Evolutionary conservation across 2,329 filamentous ascomycete species (phyloP), one percentile per base, ranked within the genome.

Genomic region (Zopfia rhizophila): DNA sequence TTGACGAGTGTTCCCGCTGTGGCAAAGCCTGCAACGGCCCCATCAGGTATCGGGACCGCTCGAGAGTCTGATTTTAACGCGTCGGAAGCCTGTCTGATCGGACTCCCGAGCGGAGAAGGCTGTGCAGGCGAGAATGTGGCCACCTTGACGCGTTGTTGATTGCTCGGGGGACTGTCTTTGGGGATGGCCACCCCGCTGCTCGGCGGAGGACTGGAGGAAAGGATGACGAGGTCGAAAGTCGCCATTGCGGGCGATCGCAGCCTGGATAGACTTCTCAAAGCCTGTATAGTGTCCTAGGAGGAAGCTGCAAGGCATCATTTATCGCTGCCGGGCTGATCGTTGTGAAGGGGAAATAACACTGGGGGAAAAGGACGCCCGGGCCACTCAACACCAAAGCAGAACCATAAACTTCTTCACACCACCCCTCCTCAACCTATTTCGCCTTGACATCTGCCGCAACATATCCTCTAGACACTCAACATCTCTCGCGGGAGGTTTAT

Each of bases 141-240:
- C 53, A 63, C 64, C 31, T 49, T 49, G 55, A 65, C 66, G 67
- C 65, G 67, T 56, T 58, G 61, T 25, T 60, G 49, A 30, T 51
- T 30, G 37, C 50, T 51, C 37, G 49, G 46, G 30, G 51, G 52
- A 43, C 44, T 45, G 33, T 43, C 37, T 60, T 58, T 27, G 63
- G 58, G 28, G 53, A 31, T 7, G 46, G 31, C 6, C 16, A 18
- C 42, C 21, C 51, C 51, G n/a, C n/a, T n/a, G 51, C 51, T 48
- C 29, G 48, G 48, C 25, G 66, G 63, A 14, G 69, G 68, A n/a
- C 66, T 66, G 11, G 67, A 70, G 16, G 61, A 66, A 6, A 73
- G 56, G 18, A 61, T 36, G 28, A 59, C 47, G 28, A 59, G 33
- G 23, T 58, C 51, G 37, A 45, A 47, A 13, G 49, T 45, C n/a